These are phyloP conservation scores for Rhizophora mangle DNA, from an alignment of 345 rosid species.

Conservation along the genomic window DNA sequence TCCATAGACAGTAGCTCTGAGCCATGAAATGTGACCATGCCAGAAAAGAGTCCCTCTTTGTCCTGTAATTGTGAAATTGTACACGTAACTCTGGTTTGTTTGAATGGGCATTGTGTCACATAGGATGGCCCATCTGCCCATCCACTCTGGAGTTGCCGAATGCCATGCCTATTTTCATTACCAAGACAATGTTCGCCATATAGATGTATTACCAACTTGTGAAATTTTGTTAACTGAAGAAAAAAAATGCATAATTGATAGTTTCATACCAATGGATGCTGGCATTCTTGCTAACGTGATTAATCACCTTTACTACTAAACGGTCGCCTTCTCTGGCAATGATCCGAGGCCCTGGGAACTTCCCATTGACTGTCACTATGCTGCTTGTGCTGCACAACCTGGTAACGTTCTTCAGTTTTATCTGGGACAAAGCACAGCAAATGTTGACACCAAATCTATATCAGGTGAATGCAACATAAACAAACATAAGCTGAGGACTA, in stretches of 20 bases:
- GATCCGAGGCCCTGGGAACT: slow-evolving; percentile 53
- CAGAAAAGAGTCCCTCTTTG: slow-evolving; percentile 78
- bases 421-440: slow-evolving; percentile 21
- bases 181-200: not conserved
- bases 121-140: slow-evolving; percentile 88
- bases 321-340: slow-evolving; percentile 55
- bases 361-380: slow-evolving; percentile 50
- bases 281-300: slow-evolving; percentile 46
- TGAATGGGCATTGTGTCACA: slow-evolving; percentile 73
- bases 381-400: slow-evolving; percentile 47
- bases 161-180: slow-evolving; percentile 57
- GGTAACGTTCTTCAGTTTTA: slow-evolving; percentile 38
- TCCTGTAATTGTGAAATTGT: slow-evolving; percentile 65
- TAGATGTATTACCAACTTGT: too few species aligned
- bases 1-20: slow-evolving; percentile 67
- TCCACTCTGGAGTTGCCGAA: slow-evolving; percentile 60
- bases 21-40: slow-evolving; percentile 78
- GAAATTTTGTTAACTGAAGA: too few species aligned
- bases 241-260: not conserved
- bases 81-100: slow-evolving; percentile 53
- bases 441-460: not conserved
- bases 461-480: not conserved
- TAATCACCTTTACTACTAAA: slow-evolving; percentile 44
- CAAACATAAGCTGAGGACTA: not conserved
- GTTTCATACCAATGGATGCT: slow-evolving; percentile 48